Evolutionary conservation across 129 eudicot species (phyloP).

Genomic region (Flaveria sonorensis): DNA sequence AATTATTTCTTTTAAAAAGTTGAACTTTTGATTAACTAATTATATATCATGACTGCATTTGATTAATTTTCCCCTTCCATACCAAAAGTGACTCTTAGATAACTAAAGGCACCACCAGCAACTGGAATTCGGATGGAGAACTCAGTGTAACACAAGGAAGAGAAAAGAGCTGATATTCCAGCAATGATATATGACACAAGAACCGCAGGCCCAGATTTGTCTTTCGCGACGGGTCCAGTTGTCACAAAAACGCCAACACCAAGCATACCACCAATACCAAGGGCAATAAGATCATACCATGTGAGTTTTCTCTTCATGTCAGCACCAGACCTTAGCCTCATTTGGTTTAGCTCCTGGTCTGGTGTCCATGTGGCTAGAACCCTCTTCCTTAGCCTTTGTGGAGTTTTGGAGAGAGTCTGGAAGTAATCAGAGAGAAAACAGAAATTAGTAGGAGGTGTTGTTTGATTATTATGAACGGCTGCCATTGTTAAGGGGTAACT

Average conservation of each 20-base stretch:
- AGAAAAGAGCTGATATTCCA: slow-evolving; percentile 74
- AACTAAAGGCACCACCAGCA: slow-evolving; percentile 90
- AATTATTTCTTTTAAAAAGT: neutral
- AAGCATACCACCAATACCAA: slow-evolving; percentile 86
- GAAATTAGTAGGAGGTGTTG: slow-evolving; percentile 31
- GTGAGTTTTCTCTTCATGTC: slow-evolving; percentile 80
- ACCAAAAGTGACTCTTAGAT: slow-evolving; percentile 83
- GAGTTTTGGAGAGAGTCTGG: slow-evolving; percentile 58
- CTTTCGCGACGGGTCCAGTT: slow-evolving; percentile 67
- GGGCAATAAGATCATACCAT: slow-evolving; percentile 70
- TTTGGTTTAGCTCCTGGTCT: slow-evolving; percentile 72
- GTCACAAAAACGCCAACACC: slow-evolving; percentile 86
- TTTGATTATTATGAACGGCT: slow-evolving; percentile 30
- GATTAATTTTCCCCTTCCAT: slow-evolving; percentile 20
- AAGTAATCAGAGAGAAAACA: slow-evolving; percentile 43
- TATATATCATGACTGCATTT: neutral
- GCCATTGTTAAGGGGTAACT: slow-evolving; percentile 37
- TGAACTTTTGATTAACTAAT: neutral
- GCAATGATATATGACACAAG: slow-evolving; percentile 70
- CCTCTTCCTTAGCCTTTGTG: slow-evolving; percentile 57
- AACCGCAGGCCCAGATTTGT: slow-evolving; percentile 65
- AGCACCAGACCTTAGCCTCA: slow-evolving; percentile 86
- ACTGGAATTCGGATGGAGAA: slow-evolving; percentile 76
- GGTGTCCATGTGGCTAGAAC: slow-evolving; percentile 83
- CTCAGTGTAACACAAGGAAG: slow-evolving; percentile 80